A percentile compares a stretch with the other conserved stretches of the same genome.
Evolutionary conservation across 306 rosid genomes (phyloP).

Genomic region (Clitoria ternatea): DNA sequence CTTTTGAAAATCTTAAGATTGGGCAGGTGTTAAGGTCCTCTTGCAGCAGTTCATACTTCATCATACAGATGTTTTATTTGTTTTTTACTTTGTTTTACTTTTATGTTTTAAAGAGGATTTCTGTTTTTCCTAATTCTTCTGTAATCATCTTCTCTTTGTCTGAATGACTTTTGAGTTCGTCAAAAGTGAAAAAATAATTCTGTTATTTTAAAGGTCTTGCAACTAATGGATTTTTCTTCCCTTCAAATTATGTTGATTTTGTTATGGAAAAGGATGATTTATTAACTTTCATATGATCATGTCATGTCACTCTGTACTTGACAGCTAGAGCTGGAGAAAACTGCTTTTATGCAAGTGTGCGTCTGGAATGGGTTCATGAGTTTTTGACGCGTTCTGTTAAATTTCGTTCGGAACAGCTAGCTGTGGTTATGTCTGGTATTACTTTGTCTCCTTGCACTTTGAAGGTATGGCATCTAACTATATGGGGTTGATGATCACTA

Average conservation of each 20-base stretch:
- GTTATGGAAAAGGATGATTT: conserved; percentile 6
- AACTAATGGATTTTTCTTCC: background rate
- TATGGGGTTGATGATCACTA: background rate
- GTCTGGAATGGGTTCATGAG: conserved; percentile 52
- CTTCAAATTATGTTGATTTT: background rate
- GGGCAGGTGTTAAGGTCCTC: background rate
- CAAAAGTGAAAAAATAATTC: background rate
- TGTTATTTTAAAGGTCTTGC: background rate
- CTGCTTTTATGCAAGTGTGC: conserved; percentile 66
- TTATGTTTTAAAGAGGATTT: background rate
- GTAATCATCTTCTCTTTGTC: background rate
- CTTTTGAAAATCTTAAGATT: background rate
- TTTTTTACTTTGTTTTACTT: background rate
- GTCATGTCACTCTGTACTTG: conserved; percentile 26
- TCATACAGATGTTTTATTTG: background rate
- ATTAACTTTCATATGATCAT: background rate
- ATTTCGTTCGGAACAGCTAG: conserved; percentile 59
- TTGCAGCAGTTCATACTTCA: background rate
- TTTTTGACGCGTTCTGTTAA: conserved; percentile 56
- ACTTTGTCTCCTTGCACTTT: conserved; percentile 60
- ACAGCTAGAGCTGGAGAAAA: conserved; percentile 53
- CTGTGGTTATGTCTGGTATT: conserved; percentile 45
- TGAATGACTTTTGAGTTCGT: conserved; percentile 14
- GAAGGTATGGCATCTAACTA: conserved; percentile 49
- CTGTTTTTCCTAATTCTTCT: background rate